These are phyloP conservation scores for Tephrocybe sp. DNA, from an alignment of 768 basidiomycete genomes.

Conservation along the genomic window DNA sequence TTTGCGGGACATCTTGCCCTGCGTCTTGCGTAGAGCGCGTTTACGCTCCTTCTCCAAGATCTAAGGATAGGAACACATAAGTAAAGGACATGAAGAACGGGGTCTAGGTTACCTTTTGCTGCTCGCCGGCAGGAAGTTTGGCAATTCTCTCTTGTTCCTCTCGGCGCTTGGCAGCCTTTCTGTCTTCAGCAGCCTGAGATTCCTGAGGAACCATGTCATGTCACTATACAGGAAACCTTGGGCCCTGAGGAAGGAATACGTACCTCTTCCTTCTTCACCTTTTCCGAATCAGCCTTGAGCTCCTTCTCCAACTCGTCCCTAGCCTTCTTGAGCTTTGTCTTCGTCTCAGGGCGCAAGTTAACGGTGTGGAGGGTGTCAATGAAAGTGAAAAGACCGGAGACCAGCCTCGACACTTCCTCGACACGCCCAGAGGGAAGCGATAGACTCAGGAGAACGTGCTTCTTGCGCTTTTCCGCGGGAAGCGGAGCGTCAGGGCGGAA, in stretches of 20 bases:
- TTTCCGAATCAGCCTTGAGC: constrained; percentile 64
- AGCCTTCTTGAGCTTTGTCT: constrained; percentile 67
- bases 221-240: background rate
- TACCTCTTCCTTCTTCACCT: constrained; percentile 72
- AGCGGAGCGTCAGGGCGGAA: constrained; percentile 58
- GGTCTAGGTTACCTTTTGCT: constrained; percentile 61
- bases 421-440: constrained; percentile 47
- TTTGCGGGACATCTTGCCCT: constrained; percentile 59
- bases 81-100: background rate
- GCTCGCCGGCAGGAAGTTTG: constrained; percentile 73
- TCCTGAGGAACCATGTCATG: constrained; percentile 15
- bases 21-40: constrained; percentile 64
- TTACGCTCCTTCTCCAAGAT: constrained; percentile 76
- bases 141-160: constrained; percentile 72
- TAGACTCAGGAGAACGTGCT: constrained; percentile 75
- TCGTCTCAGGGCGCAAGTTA: constrained; percentile 78
- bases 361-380: constrained; percentile 64
- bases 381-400: constrained; percentile 70
- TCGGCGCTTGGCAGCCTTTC: constrained; percentile 68
- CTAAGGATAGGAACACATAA: constrained; percentile 25
- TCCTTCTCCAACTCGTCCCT: constrained; percentile 70
- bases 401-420: constrained; percentile 51
- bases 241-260: background rate
- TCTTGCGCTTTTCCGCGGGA: constrained; percentile 50
- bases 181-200: constrained; percentile 58